phyloP scores from a whole-genome alignment of 2,329 filamentous ascomycete species.

The Xylariomycetidae sp. region DNA sequence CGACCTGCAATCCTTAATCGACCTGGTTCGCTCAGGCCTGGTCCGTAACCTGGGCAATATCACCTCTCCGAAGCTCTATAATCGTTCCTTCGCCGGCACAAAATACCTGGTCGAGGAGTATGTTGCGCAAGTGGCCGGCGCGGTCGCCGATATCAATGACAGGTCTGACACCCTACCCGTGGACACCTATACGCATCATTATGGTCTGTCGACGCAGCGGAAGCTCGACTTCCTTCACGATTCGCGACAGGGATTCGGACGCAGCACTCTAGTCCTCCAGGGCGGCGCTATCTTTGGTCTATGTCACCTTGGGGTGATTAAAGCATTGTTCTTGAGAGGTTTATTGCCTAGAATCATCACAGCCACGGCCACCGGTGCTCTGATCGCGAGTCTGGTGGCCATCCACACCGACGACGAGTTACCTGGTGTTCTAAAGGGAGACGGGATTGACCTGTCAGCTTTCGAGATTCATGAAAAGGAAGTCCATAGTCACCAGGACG shows the following conservation, averaged over 20 bases:
- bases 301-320: constrained; percentile 86
- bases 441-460: constrained; percentile 76
- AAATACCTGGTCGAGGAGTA: constrained; percentile 92
- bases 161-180: constrained; percentile 13
- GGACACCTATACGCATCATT: constrained; percentile 16
- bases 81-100: constrained; percentile 79
- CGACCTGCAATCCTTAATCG: constrained; percentile 71
- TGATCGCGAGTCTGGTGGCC: constrained; percentile 84
- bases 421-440: constrained; percentile 68
- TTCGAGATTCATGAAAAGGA: constrained; percentile 51
- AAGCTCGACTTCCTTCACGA: constrained; percentile 86
- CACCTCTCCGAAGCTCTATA: constrained; percentile 74
- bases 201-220: constrained; percentile 60
- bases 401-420: constrained; percentile 85
- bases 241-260: constrained; percentile 80
- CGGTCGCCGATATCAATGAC: constrained; percentile 69
- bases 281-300: constrained; percentile 89
- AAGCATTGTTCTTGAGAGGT: constrained; percentile 75
- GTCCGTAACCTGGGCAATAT: constrained; percentile 91
- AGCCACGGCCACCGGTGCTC: constrained; percentile 82
- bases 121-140: constrained; percentile 75
- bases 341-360: constrained; percentile 86
- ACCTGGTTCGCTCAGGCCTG: constrained; percentile 72
- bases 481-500: constrained; percentile 21
- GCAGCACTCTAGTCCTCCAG: constrained; percentile 80